Evolutionary conservation across 2,329 filamentous ascomycete genomes (phyloP), one percentile per base, ranked within the genome.

Genomic region (Coniochaeta hoffmannii): DNA sequence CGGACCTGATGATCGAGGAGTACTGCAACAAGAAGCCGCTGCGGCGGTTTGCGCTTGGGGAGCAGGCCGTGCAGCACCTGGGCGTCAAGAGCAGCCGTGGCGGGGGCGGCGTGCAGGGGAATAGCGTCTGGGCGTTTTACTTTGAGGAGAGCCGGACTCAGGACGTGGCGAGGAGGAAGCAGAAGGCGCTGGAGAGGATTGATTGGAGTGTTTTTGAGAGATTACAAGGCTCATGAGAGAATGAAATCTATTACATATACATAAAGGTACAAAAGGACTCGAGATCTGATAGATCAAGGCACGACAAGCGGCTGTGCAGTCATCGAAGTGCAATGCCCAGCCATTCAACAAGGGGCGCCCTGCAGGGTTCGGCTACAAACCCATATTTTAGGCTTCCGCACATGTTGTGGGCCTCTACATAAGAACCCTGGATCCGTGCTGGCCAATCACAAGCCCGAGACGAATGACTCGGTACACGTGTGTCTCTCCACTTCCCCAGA

Each of bases 41-140:
- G 11, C 38, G 55, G 51, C n/a, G 58, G 38, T 60, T 60, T 30
- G 58, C 58, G 24, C 36, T 58, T 7, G 41, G 53, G n/a, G 57
- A 60, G 41, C 58, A 60, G 57, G 58, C 32, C 3, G 57, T 59
- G 2, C 58, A 60, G 55, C 58, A 60, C 49, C 53, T 60, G 19
- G 57, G 58, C 32, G 10, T 60, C 19, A 54, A 53, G 8, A 59
- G 59, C n/a, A 57, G 57, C 52, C 53, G 57, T 15, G 57, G 57
- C 19, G 53, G 50, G 49, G 12, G 12, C 28, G 34, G 31, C 8
- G 34, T n/a, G n/a, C 36, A 55, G 11, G 36, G 57, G 3, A 38
- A 34, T 9, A 60, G 57, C 24, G 55, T 60, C 6, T 60, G 57
- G 57, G 59, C 59, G 1, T 60, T 60, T 31, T 59, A 56, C 46